Conservation (phyloP, 441 rosid genomes). For the Omphalea diandra region DNA sequence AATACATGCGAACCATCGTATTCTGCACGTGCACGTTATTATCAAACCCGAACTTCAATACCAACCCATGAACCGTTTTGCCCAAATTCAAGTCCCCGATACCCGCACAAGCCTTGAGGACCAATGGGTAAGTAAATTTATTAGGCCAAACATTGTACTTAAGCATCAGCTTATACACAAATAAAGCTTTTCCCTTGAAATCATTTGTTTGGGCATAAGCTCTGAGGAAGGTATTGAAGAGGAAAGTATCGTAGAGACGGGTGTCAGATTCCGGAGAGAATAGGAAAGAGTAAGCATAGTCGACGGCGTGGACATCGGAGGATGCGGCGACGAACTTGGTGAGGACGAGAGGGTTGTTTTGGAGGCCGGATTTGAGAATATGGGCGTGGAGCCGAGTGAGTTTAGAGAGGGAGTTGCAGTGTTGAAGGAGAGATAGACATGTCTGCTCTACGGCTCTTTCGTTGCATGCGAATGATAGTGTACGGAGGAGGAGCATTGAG, state of each 20-base stretch:
- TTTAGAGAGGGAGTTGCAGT: slow-evolving; percentile 32
- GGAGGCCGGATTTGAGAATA: slow-evolving; percentile 46
- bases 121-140: slow-evolving; percentile 48
- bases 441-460: slow-evolving; percentile 38
- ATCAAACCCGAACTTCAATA: slow-evolving; percentile 41
- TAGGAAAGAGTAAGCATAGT: slow-evolving; percentile 37
- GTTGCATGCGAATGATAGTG: slow-evolving; percentile 15
- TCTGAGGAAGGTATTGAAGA: slow-evolving; percentile 46
- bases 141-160: slow-evolving; percentile 35
- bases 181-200: slow-evolving; percentile 34
- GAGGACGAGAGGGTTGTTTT: slow-evolving; percentile 43
- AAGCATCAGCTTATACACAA: slow-evolving; percentile 37
- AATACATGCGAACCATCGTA: slow-evolving; percentile 47
- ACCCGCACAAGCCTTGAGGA: slow-evolving; percentile 56
- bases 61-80: slow-evolving; percentile 41
- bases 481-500: too few relatives aligned
- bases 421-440: slow-evolving; percentile 38
- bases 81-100: slow-evolving; percentile 42
- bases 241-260: slow-evolving; percentile 42
- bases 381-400: slow-evolving; percentile 40
- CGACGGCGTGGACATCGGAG: slow-evolving; percentile 34
- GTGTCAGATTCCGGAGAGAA: slow-evolving; percentile 44
- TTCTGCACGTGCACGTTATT: slow-evolving; percentile 45
- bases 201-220: slow-evolving; percentile 40
- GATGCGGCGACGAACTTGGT: slow-evolving; percentile 47